Percentiles rank a stretch among this genome's conserved stretches.
These are phyloP conservation scores for Phytopythium ostracodes DNA, from an alignment of 352 stramenopile genomes.

Conservation along the genomic window DNA sequence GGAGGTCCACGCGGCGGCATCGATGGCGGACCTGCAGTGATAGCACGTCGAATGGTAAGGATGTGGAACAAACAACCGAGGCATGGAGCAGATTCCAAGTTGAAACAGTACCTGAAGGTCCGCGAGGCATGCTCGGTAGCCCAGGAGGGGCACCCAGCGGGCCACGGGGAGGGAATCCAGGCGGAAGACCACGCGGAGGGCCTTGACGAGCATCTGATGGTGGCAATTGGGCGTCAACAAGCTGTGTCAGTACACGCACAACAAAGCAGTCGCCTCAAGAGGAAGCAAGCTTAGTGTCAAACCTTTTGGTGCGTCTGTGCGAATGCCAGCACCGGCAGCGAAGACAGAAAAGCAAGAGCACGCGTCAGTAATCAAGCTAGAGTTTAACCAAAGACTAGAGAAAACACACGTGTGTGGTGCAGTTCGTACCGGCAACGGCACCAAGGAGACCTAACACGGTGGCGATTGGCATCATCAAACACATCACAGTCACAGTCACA, in stretches of 20 bases:
- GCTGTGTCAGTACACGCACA: background rate
- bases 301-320: background rate
- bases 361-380: background rate
- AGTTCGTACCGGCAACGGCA: background rate
- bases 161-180: conserved; percentile 13
- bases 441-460: background rate
- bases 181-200: background rate
- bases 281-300: background rate
- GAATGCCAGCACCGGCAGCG: background rate
- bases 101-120: conserved; percentile 17
- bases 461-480: background rate
- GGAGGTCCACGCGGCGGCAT: conserved; percentile 24
- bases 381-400: background rate
- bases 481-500: background rate
- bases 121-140: conserved; percentile 24
- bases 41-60: background rate
- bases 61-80: background rate
- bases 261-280: background rate
- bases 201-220: background rate
- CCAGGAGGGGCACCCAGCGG: conserved; percentile 18
- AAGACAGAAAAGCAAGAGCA: background rate
- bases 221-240: background rate
- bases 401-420: background rate
- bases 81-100: background rate
- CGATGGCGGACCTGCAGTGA: background rate